These are phyloP conservation scores for Vicia villosa DNA, from an alignment of 306 rosid species.

Conservation along the genomic window DNA sequence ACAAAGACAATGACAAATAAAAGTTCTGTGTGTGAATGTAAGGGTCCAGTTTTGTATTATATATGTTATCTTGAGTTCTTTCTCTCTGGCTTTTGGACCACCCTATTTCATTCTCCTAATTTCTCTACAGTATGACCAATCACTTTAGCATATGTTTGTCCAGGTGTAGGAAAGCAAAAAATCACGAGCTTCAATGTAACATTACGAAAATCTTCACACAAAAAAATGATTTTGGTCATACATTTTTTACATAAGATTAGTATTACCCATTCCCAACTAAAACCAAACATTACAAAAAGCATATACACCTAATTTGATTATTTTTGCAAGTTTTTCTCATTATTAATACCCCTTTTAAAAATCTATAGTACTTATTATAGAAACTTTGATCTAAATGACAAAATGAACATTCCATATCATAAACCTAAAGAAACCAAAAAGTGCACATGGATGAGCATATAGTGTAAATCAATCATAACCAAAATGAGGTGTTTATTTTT, in stretches of 20 bases:
- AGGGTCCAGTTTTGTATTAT: conserved; percentile 26
- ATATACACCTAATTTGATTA: neutral
- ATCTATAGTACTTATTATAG: conserved; percentile 29
- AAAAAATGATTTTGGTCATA: neutral
- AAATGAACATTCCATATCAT: conserved; percentile 38
- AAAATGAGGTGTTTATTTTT: conserved; percentile 20
- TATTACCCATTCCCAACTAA: conserved; percentile 9
- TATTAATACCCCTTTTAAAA: conserved; percentile 3
- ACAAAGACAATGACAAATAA: conserved; percentile 25
- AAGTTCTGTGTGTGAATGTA: conserved; percentile 34
- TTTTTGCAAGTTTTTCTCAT: neutral
- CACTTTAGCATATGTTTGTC: conserved; percentile 17
- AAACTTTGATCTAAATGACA: conserved; percentile 29
- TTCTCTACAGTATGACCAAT: neutral
- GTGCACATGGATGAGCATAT: conserved; percentile 41
- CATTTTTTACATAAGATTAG: conserved; percentile 1
- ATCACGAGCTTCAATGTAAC: neutral
- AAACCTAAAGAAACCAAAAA: conserved; percentile 42
- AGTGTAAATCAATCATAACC: conserved; percentile 9
- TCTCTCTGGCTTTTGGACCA: conserved; percentile 36
- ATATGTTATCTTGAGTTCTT: conserved; percentile 16
- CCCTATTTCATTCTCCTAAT: conserved; percentile 11
- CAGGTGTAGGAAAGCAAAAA: conserved; percentile 26
- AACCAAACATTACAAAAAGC: neutral
- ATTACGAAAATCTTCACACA: conserved; percentile 20